phyloP scores from a whole-genome alignment of 257 asterid species.

The Fraxinus quadrangulata region DNA sequence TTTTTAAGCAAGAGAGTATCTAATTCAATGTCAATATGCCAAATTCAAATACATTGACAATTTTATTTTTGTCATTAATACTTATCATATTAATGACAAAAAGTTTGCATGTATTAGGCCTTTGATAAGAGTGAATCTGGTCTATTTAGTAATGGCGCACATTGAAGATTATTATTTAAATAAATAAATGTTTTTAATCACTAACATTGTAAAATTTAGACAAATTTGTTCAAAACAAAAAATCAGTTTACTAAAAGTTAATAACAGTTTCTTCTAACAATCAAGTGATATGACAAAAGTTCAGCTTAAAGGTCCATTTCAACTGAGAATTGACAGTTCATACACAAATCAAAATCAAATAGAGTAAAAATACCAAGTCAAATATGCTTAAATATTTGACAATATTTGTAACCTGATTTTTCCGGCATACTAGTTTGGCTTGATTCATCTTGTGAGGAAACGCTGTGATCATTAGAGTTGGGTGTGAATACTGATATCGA shows the following conservation, averaged over 20 bases:
- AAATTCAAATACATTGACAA: neutral
- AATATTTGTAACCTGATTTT: slow-evolving; percentile 48
- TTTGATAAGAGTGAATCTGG: neutral
- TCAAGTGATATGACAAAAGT: too few relatives aligned
- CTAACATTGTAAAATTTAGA: neutral
- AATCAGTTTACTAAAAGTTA: neutral
- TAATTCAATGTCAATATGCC: neutral
- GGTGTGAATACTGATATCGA: slow-evolving; percentile 11
- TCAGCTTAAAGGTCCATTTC: too few relatives aligned
- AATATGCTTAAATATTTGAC: neutral
- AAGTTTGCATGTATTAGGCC: neutral
- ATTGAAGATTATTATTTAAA: neutral
- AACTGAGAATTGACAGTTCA: too few relatives aligned
- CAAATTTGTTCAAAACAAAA: neutral
- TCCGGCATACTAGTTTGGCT: slow-evolving; percentile 28
- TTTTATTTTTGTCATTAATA: neutral
- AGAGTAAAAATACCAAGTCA: slow-evolving; percentile 2
- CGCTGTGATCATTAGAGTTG: slow-evolving; percentile 36
- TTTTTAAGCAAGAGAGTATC: neutral
- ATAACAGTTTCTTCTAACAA: neutral
- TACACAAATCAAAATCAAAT: neutral
- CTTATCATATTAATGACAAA: neutral
- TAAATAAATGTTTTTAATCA: neutral
- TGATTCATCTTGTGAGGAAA: slow-evolving; percentile 36
- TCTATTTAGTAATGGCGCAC: neutral